Conservation (phyloP, 2,329 filamentous ascomycete species). For the Onygenales sp. region DNA sequence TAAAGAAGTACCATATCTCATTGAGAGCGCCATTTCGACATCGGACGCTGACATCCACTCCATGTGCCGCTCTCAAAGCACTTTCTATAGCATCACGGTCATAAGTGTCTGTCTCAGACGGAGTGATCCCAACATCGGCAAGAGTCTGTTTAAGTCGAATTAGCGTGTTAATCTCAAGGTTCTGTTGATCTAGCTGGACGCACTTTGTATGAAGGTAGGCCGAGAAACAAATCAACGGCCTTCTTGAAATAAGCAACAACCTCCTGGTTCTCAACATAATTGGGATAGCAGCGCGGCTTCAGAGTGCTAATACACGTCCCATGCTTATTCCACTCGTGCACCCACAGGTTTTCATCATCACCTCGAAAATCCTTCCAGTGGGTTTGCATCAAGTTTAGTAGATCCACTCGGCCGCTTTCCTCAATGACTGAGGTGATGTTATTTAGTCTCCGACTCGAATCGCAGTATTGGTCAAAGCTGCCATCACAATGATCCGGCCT, state of each 20-base stretch:
- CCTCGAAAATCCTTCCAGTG: conserved; percentile 52
- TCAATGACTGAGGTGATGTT: conserved; percentile 49
- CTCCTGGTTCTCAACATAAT: conserved; percentile 46
- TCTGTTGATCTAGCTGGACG: conserved; percentile 3
- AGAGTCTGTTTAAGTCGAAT: conserved; percentile 20
- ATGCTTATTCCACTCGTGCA: conserved; percentile 64
- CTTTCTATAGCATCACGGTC: conserved; percentile 39
- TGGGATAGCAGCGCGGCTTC: conserved; percentile 52
- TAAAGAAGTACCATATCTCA: conserved; percentile 47
- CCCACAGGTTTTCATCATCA: conserved; percentile 52
- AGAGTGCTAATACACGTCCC: conserved; percentile 65
- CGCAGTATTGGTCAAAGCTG: conserved; percentile 47
- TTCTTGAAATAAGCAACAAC: conserved; percentile 50
- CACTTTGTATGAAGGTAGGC: conserved; percentile 45
- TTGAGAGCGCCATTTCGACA: conserved; percentile 41
- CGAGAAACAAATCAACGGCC: conserved; percentile 46
- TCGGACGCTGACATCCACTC: conserved; percentile 40
- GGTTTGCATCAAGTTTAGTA: conserved; percentile 48
- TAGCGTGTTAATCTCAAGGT: background rate
- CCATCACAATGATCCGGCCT: conserved; percentile 49
- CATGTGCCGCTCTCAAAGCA: conserved; percentile 40
- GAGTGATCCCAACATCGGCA: conserved; percentile 45
- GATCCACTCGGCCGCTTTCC: conserved; percentile 38
- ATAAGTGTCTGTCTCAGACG: conserved; percentile 42
- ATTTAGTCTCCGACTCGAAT: conserved; percentile 43